A percentile compares a stretch with the other conserved stretches of the same genome.
phyloP scores from a whole-genome alignment of 192 early-diverging fungal species.

The Entomortierella chlamydospora region DNA sequence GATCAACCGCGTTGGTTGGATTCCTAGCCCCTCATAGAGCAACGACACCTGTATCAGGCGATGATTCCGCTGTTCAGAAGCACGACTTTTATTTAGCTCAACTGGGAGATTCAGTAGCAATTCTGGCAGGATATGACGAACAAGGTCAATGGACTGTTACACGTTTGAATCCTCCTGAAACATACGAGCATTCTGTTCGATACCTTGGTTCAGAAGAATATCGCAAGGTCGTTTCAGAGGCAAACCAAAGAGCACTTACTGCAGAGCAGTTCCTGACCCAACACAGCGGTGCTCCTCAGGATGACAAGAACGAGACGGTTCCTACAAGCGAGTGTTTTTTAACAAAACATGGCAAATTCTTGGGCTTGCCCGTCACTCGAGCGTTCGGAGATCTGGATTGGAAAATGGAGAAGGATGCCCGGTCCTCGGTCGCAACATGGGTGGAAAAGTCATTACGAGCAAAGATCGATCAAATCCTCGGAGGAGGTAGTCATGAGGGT shows the following conservation, averaged over 20 bases:
- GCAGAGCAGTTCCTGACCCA: slow-evolving; percentile 36
- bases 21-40: slow-evolving; percentile 35
- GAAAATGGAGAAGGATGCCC: slow-evolving; percentile 42
- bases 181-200: slow-evolving; percentile 46
- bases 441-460: slow-evolving; percentile 28
- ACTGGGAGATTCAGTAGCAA: slow-evolving; percentile 40
- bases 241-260: slow-evolving; percentile 36
- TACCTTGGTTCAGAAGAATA: slow-evolving; percentile 42
- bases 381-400: slow-evolving; percentile 50
- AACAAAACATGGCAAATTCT: slow-evolving; percentile 32
- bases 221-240: slow-evolving; percentile 33
- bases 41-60: background rate
- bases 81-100: slow-evolving; percentile 43
- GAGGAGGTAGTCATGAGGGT: slow-evolving; percentile 5
- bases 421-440: slow-evolving; percentile 26
- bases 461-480: slow-evolving; percentile 27
- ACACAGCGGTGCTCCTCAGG: background rate
- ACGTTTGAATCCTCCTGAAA: slow-evolving; percentile 41
- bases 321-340: slow-evolving; percentile 21
- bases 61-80: background rate
- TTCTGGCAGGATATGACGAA: slow-evolving; percentile 31
- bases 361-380: slow-evolving; percentile 41
- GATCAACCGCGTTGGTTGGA: slow-evolving; percentile 39
- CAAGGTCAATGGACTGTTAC: slow-evolving; percentile 32
- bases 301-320: background rate